These are phyloP conservation scores for Magnusiomyces sp. DNA, from an alignment of 1,139 yeast genomes.

Conservation along the genomic window DNA sequence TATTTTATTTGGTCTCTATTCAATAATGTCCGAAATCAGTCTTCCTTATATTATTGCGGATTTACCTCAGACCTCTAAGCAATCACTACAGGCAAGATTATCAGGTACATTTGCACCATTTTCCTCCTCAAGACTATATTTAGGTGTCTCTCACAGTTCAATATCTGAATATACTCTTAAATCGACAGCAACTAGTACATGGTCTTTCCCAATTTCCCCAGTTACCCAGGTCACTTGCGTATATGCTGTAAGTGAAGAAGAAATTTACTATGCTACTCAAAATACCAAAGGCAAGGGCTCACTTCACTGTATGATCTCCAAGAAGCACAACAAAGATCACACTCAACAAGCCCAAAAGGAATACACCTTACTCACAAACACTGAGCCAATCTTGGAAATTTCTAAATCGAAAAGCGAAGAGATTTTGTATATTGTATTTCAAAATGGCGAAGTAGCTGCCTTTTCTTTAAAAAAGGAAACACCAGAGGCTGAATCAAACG, in stretches of 20 bases:
- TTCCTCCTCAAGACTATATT: conserved; percentile 24
- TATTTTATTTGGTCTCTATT: too few species aligned
- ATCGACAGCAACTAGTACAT: conserved; percentile 72
- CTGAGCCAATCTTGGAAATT: conserved; percentile 3
- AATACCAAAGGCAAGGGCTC: conserved; percentile 18
- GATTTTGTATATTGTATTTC: conserved; percentile 5
- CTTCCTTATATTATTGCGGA: conserved; percentile 29
- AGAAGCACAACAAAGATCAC: background rate
- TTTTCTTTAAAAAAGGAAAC: background rate
- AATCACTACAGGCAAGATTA: conserved; percentile 13
- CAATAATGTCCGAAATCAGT: conserved; percentile 28
- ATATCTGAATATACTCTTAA: conserved; percentile 61
- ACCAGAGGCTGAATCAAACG: background rate
- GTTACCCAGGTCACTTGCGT: conserved; percentile 29
- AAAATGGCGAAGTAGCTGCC: background rate
- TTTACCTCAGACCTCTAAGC: conserved; percentile 23
- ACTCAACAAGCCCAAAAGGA: conserved; percentile 8
- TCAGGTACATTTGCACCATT: conserved; percentile 15
- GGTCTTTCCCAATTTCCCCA: conserved; percentile 69
- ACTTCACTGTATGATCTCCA: conserved; percentile 4
- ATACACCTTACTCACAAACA: conserved; percentile 2
- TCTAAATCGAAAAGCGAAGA: background rate
- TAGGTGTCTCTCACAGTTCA: conserved; percentile 73
- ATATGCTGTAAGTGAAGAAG: too few species aligned
- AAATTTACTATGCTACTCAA: conserved; percentile 25